Base-by-base conservation (phyloP, 139 green algal genomes). In the Chlamydomonas applanata region DNA sequence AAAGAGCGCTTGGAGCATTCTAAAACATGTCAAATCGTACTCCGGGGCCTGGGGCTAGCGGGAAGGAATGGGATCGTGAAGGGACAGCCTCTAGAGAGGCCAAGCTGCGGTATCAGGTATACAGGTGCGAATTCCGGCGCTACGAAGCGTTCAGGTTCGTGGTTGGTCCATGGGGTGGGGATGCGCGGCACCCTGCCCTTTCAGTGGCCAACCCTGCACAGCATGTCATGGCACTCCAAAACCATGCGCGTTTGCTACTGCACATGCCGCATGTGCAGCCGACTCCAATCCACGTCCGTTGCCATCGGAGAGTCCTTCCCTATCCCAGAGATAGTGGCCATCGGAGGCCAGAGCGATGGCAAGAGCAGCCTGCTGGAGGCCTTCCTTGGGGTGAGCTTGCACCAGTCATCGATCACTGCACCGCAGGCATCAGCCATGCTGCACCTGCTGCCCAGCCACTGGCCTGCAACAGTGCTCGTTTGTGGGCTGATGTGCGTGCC, bases 321-420 rank as follows among this genome's bases (percentile, higher is more conserved):
- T 1, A 96, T 98, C 29, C 94, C 94, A 5, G 94, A 98, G 71
- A 97, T 98, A 27, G 93, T 98, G 9, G 92, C 90, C 1, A 91
- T 98, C 63, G 94, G 94, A 0, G 94, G 94, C 3, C 94, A 98
- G 79, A 90, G 76, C 2, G 94, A 98, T 80, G 94, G 94, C 30
- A 98, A 98, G 72, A 91, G 76, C 52, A 91, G 82, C 2, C 83
- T 98, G 20, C 79, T 98, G 27, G 94, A 98, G 61, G 94, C 94
- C 0, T 94, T 98, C 69, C 80, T 98, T 0, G 94, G 93, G 22
- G 90, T 96, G 71, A 79, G 79, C 54, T 3, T 2, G 65, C 40
- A 7, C 2, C 30, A 46, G 20, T 33, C 32, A 49, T 45, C 13
- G n/a, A n/a, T n/a, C n/a, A n/a, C n/a, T n/a, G n/a, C n/a, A n/a